Base-by-base conservation (phyloP, 306 rosid species). In the Crataegus laevigata region DNA sequence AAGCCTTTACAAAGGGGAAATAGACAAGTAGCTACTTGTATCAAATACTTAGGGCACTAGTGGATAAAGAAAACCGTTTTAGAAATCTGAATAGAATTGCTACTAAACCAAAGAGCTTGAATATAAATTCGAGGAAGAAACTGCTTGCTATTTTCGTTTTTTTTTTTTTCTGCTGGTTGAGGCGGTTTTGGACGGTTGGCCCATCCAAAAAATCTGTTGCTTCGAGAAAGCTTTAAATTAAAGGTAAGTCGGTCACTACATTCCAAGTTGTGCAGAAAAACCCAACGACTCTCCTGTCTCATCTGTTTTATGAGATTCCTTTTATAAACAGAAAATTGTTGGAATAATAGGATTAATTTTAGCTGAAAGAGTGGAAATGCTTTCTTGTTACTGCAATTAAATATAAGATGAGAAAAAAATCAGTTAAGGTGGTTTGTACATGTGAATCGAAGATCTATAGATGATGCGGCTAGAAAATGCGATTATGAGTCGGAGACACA, bases 141-240 rank as follows among this genome's bases (percentile, higher is more conserved):
- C 22, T 66, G 47, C 70, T 66, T 68, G 30, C 50, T 21, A 24
- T 1, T 42, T 67, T 67, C 70, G 12, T 4, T 9, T 28, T 9
- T 30, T 28, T 9, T 30, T 19, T 26, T 5, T 59, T 12, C 15
- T 17, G 19, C 22, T 58, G 38, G 75, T 38, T 72, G 47, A 11
- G 73, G 66, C 11, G 17, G 77, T 78, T 78, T 63, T 24, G 28
- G 82, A 26, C 82, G 77, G 68, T 78, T 71, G 72, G 24, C 40
- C 19, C 61, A 18, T 38, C 24, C 4, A 55, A 43, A 43, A 3
- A 43, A 11, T 38, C 5, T 43, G 21, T 36, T 36, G 19, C 69
- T 72, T 74, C 71, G 6, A 45, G 62, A 62, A 61, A 1, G 4
- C 0, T 69, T 42, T 34, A 34, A 1, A 29, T 29, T 29, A 29